Percentiles rank a stretch among this genome's conserved stretches.
Conservation (phyloP, 1,284 basidiomycete genomes). For the Cryptococcus hybrid region DNA sequence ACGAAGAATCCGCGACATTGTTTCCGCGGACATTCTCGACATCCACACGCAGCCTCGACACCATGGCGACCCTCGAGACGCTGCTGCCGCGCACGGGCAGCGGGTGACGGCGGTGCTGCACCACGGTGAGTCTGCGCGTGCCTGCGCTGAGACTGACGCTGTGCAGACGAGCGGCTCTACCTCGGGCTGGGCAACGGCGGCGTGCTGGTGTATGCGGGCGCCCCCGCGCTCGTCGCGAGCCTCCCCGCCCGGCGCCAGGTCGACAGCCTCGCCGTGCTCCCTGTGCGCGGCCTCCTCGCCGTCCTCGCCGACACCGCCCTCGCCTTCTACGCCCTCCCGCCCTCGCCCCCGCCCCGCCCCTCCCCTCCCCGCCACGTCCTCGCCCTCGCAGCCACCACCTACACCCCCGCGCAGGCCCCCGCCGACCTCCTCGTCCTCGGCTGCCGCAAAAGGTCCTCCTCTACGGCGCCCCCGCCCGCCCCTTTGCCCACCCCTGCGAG, state of each 20-base stretch:
- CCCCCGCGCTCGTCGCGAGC: conserved; percentile 46
- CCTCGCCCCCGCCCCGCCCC: conserved; percentile 35
- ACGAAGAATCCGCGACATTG: no score
- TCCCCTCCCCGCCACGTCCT: conserved; percentile 51
- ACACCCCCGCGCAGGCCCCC: conserved; percentile 14
- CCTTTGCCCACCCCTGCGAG: conserved; percentile 37
- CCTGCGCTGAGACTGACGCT: no score
- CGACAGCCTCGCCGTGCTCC: conserved; percentile 80
- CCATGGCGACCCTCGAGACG: no score
- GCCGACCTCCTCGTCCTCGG: conserved; percentile 66
- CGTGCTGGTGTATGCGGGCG: no score
- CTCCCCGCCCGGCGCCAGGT: conserved; percentile 67
- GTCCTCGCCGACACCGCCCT: conserved; percentile 63
- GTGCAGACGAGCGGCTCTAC: conserved; percentile 62
- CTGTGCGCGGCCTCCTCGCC: conserved; percentile 76
- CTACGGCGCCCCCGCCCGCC: conserved; percentile 65
- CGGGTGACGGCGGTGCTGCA: conserved; percentile 41
- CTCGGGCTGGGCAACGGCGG: conserved; percentile 57
- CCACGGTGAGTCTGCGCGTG: conserved; percentile 21
- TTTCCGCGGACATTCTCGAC: no score
- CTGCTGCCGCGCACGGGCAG: conserved; percentile 2
- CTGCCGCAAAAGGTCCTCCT: conserved; percentile 81
- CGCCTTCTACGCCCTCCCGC: conserved; percentile 55
- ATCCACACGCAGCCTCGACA: no score
- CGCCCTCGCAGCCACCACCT: conserved; percentile 63